These are phyloP conservation scores for Stagonosporopsis vannaccii DNA, from an alignment of 2,329 filamentous ascomycete species.

Conservation along the genomic window DNA sequence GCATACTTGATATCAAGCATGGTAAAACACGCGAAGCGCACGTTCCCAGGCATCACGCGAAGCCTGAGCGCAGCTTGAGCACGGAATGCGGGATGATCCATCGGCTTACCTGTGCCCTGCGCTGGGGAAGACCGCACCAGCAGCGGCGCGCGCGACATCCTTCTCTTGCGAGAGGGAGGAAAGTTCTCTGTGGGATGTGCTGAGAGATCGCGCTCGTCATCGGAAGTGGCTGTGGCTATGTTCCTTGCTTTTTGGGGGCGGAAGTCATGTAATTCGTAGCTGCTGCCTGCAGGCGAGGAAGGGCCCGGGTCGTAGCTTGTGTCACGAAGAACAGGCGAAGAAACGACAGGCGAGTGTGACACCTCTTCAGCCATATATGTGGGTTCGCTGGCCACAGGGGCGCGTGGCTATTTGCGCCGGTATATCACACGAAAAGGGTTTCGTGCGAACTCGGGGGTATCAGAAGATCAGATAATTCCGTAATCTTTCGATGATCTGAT, in stretches of 20 bases:
- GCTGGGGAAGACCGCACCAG: constrained; percentile 67
- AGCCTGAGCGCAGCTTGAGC: constrained; percentile 14
- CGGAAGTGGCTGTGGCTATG: constrained; percentile 33
- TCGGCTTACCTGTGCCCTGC: constrained; percentile 58
- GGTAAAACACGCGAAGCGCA: constrained; percentile 1
- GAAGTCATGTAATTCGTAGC: constrained; percentile 42
- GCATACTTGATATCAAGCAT: neutral
- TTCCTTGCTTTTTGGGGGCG: constrained; percentile 35
- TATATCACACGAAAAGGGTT: constrained; percentile 32
- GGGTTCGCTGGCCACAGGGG: constrained; percentile 26
- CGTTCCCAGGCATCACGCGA: constrained; percentile 3
- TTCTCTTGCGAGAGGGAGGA: constrained; percentile 26
- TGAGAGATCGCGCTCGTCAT: constrained; percentile 38
- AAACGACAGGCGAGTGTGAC: constrained; percentile 24
- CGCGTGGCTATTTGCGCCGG: constrained; percentile 29
- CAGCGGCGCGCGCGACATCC: constrained; percentile 62
- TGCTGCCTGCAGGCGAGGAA: constrained; percentile 31
- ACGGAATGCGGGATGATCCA: constrained; percentile 15
- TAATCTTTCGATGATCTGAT: constrained; percentile 33
- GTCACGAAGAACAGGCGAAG: constrained; percentile 32
- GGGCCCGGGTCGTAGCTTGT: constrained; percentile 26
- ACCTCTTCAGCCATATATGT: constrained; percentile 36
- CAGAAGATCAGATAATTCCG: constrained; percentile 38
- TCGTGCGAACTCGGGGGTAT: constrained; percentile 27
- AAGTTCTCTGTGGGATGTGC: constrained; percentile 22